Conservation (phyloP, 805 yeast genomes). For the Diddensiella caesifluorescens region DNA sequence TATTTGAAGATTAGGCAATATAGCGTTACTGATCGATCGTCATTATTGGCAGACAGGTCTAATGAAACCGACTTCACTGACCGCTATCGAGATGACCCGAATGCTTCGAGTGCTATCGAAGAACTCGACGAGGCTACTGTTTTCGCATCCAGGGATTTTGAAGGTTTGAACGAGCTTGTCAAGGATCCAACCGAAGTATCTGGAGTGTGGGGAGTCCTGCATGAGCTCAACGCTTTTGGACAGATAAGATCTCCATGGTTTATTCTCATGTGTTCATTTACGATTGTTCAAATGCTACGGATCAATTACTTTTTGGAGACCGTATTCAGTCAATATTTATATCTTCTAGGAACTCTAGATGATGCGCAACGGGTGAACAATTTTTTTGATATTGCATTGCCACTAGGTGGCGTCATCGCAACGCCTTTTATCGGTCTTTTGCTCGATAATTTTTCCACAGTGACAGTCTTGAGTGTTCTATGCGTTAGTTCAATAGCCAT, state of each 20-base stretch:
- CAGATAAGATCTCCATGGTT: slow-evolving; percentile 67
- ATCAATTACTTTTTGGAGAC: slow-evolving; percentile 93
- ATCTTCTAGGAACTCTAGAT: slow-evolving; percentile 48
- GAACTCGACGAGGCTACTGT: slow-evolving; percentile 4
- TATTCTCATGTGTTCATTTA: slow-evolving; percentile 65
- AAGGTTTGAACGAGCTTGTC: slow-evolving; percentile 4
- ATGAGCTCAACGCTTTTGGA: slow-evolving; percentile 46
- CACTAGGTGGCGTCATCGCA: slow-evolving; percentile 80
- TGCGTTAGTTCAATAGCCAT: slow-evolving; percentile 51
- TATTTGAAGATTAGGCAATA: slow-evolving; percentile 4
- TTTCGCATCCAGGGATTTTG: too few species aligned
- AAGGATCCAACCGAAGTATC: slow-evolving; percentile 25
- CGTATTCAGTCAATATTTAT: slow-evolving; percentile 73
- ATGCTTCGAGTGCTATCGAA: background rate
- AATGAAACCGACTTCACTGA: slow-evolving; percentile 47
- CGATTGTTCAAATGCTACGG: slow-evolving; percentile 84
- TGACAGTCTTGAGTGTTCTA: slow-evolving; percentile 51
- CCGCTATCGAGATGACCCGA: background rate
- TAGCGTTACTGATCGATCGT: slow-evolving; percentile 3
- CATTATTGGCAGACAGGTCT: slow-evolving; percentile 55
- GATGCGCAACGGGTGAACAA: slow-evolving; percentile 56
- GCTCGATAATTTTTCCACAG: slow-evolving; percentile 66
- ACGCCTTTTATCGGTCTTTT: slow-evolving; percentile 82
- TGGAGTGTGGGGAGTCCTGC: slow-evolving; percentile 75
- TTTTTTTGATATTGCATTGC: slow-evolving; percentile 80